Evolutionary conservation across 2,329 filamentous ascomycete species (phyloP).

Genomic region (Cladosporium sp.): DNA sequence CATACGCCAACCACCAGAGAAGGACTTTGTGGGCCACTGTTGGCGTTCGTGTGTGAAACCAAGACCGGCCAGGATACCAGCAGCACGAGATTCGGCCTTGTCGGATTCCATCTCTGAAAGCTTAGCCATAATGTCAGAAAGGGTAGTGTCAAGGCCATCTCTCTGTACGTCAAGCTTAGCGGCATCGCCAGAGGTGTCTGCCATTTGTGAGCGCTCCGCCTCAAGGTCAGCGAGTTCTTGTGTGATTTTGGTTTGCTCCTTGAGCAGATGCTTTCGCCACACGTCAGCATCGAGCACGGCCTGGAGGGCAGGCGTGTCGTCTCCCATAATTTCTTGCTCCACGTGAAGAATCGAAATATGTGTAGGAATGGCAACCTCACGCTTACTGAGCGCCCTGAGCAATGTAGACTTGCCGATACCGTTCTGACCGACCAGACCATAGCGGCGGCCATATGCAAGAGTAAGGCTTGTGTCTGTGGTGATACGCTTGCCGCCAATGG

Average conservation of each 20-base stretch:
- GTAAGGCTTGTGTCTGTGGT: conserved; percentile 88
- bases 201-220: conserved; percentile 71
- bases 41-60: conserved; percentile 94
- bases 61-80: conserved; percentile 93
- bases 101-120: conserved; percentile 98
- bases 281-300: conserved; percentile 97
- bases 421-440: conserved; percentile 98
- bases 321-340: conserved; percentile 95
- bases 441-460: conserved; percentile 86
- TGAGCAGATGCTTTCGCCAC: conserved; percentile 92
- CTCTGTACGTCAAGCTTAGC: conserved; percentile 80
- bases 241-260: conserved; percentile 84
- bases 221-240: conserved; percentile 76
- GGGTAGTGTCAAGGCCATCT: conserved; percentile 84
- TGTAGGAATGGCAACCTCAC: conserved; percentile 92
- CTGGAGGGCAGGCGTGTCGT: conserved; percentile 92
- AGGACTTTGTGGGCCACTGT: conserved; percentile 91
- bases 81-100: conserved; percentile 92
- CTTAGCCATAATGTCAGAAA: conserved; percentile 89
- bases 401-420: conserved; percentile 90
- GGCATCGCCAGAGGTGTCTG: conserved; percentile 89
- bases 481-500: conserved; percentile 85
- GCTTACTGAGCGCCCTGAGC: conserved; percentile 81
- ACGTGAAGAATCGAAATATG: conserved; percentile 99
- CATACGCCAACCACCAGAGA: conserved; percentile 99